Evolutionary conservation across 768 basidiomycete species (phyloP), one percentile per base, ranked within the genome.

Genomic region (Suillus variegatus): DNA sequence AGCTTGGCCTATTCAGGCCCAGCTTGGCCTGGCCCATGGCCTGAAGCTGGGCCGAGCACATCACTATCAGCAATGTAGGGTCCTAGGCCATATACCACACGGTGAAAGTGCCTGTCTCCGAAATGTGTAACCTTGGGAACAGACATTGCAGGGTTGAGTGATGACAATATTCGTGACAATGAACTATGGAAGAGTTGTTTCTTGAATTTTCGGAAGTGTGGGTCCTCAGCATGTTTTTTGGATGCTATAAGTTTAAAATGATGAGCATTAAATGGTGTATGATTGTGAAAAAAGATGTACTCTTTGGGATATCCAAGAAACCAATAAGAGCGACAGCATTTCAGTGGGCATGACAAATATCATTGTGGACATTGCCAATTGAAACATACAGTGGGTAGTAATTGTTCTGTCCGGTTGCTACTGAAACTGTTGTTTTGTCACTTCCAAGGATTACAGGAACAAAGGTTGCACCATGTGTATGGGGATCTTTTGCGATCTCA

Each of bases 11-110:
- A 47, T 22, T 18, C 16, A 44, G 43, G 43, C 43, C 43, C 18
- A 18, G 43, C 43, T 44, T 44, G 43, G 43, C 18, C 43, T 18
- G 43, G 43, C 43, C 43, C 43, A 44, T 0, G 18, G 43, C 43
- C 16, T 44, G 43, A 44, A 44, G 18, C 43, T 7, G 43, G 43
- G 43, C 43, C 43, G 18, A 20, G 43, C 7, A 44, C 43, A 43
- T 43, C 25, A 25, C 25, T 25, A 60, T 82, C 78, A 0, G 78
- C 79, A 66, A 82, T 80, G 43, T 79, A 78, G 0, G 78, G 74
- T 0, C 79, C 79, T 8, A 82, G 61, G 1, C 74, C 72, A 68
- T 75, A 80, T 20, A 81, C 71, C 1, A 64, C 72, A 7, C 67
- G 62, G 2, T 68, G 68, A 61, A 65, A 78, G 63, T 77, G 71